Conservation (phyloP, 2,329 filamentous ascomycete genomes). For the Aspergillus sp. region DNA sequence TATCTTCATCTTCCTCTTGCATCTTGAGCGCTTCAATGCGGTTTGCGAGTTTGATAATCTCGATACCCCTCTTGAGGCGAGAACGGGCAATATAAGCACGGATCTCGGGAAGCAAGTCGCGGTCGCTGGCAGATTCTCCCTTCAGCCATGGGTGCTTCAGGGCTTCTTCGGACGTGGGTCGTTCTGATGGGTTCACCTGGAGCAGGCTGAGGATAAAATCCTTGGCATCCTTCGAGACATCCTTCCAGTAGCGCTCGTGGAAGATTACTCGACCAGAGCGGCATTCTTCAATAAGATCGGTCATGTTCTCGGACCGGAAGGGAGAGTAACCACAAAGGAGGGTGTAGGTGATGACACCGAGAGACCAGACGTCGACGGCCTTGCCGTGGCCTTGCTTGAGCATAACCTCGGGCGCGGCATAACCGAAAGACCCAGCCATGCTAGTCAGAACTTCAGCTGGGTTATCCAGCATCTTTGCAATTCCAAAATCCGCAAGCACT, state of each 20-base stretch:
- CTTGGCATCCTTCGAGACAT: conserved; percentile 93
- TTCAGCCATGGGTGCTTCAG: conserved; percentile 84
- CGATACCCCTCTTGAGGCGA: conserved; percentile 87
- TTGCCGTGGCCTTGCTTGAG: conserved; percentile 96
- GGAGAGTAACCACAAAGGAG: conserved; percentile 97
- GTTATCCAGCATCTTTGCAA: conserved; percentile 94
- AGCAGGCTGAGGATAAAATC: conserved; percentile 85
- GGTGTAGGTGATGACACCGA: conserved; percentile 98
- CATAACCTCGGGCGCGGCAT: conserved; percentile 98
- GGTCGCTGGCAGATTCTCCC: conserved; percentile 86
- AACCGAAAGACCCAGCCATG: conserved; percentile 98
- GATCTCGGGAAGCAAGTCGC: conserved; percentile 97
- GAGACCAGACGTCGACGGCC: conserved; percentile 98
- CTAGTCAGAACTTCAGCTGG: conserved; percentile 91
- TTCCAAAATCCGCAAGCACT: conserved; percentile 95
- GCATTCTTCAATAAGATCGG: conserved; percentile 93
- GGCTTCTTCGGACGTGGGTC: conserved; percentile 77
- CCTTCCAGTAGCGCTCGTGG: conserved; percentile 98
- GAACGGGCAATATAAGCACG: conserved; percentile 89
- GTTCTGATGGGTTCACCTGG: conserved; percentile 72
- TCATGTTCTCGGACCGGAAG: conserved; percentile 90
- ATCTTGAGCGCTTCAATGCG: conserved; percentile 93
- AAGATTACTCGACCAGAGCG: conserved; percentile 81
- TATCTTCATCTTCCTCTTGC: conserved; percentile 82
- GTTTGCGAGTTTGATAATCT: conserved; percentile 93